Evolutionary conservation across 495 filamentous ascomycete genomes (phyloP).

Genomic region (Lichina pygmaea): DNA sequence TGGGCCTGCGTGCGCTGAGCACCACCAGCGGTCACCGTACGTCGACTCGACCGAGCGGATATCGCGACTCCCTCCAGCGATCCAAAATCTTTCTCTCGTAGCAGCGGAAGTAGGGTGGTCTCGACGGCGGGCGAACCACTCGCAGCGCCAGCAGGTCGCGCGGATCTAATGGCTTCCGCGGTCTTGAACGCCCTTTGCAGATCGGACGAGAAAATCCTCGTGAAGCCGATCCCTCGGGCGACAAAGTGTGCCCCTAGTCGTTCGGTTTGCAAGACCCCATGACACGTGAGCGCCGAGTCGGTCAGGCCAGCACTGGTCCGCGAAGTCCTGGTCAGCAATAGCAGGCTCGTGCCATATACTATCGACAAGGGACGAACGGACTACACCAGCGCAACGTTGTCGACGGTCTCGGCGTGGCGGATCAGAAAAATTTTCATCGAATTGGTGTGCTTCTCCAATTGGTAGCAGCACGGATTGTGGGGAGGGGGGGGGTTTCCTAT

Average conservation of each 20-base stretch:
- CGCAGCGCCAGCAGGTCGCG: constrained; percentile 13
- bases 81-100: constrained; percentile 51
- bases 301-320: constrained; percentile 40
- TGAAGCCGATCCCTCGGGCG: constrained; percentile 17
- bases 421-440: constrained; percentile 50
- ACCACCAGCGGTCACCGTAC: constrained; percentile 1
- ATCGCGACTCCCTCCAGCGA: constrained; percentile 34
- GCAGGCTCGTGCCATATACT: too few relatives aligned
- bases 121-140: not conserved
- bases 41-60: constrained; percentile 6
- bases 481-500: too few relatives aligned
- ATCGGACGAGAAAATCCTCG: constrained; percentile 53
- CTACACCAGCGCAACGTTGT: constrained; percentile 58
- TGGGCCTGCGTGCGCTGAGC: too few relatives aligned
- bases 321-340: too few relatives aligned
- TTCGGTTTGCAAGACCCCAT: constrained; percentile 51
- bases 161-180: constrained; percentile 31
- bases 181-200: constrained; percentile 47
- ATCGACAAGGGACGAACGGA: constrained; percentile 14
- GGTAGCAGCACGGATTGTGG: too few relatives aligned
- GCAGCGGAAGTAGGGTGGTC: constrained; percentile 16
- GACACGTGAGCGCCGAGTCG: constrained; percentile 57
- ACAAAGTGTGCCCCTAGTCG: constrained; percentile 34
- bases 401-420: constrained; percentile 68
- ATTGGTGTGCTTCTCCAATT: not conserved